Percentiles rank a stretch among this genome's conserved stretches.
Conservation (phyloP, 2,329 filamentous ascomycete genomes). For the Neofusicoccum umdonicola region DNA sequence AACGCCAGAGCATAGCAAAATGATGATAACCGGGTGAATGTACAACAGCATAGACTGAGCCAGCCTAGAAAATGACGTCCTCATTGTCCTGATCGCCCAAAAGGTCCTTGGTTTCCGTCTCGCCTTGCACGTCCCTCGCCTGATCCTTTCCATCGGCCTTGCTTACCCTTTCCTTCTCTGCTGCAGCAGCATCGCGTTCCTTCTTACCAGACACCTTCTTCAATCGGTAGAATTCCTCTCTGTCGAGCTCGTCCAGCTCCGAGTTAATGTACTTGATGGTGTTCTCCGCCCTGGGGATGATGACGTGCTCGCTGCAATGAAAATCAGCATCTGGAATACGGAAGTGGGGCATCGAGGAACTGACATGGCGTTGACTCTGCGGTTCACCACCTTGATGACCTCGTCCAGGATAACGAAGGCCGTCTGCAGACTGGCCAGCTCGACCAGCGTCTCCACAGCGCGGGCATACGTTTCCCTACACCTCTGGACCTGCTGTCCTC, state of each 20-base stretch:
- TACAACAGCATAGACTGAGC: not conserved
- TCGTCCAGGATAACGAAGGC: slow-evolving; percentile 98
- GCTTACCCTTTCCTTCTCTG: slow-evolving; percentile 43
- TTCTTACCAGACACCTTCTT: slow-evolving; percentile 86
- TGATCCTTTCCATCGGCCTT: slow-evolving; percentile 30
- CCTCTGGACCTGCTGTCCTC: slow-evolving; percentile 92
- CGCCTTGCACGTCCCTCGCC: slow-evolving; percentile 20
- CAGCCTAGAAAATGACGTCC: slow-evolving; percentile 74
- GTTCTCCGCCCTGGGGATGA: slow-evolving; percentile 96
- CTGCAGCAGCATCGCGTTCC: slow-evolving; percentile 49
- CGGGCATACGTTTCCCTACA: slow-evolving; percentile 94
- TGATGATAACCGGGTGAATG: not conserved
- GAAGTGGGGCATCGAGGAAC: slow-evolving; percentile 29
- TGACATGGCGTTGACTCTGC: slow-evolving; percentile 94
- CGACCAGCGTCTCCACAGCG: slow-evolving; percentile 92
- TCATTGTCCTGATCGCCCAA: slow-evolving; percentile 74
- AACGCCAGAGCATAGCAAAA: not conserved
- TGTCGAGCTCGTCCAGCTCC: slow-evolving; percentile 92
- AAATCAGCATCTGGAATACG: not conserved
- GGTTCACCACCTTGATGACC: slow-evolving; percentile 98
- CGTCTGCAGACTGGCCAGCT: slow-evolving; percentile 92
- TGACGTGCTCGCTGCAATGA: slow-evolving; percentile 72
- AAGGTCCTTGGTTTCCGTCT: slow-evolving; percentile 58
- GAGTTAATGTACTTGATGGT: slow-evolving; percentile 99
- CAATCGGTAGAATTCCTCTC: slow-evolving; percentile 95